phyloP scores from a whole-genome alignment of 2,329 filamentous ascomycete species.

The Stemphylium vesicarium region DNA sequence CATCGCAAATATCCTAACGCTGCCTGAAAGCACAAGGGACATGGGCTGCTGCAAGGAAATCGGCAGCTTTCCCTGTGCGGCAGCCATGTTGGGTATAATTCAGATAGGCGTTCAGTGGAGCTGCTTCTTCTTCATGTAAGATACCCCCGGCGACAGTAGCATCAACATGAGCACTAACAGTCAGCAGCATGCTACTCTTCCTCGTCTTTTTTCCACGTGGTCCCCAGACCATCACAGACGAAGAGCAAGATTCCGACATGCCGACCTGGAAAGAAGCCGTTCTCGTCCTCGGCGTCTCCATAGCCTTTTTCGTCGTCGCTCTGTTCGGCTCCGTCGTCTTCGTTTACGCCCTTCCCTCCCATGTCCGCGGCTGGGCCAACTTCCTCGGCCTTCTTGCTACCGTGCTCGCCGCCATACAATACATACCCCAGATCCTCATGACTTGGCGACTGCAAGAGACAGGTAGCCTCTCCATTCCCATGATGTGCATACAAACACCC shows the following conservation, averaged over 20 bases:
- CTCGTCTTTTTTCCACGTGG: slow-evolving; percentile 79
- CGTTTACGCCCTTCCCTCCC: slow-evolving; percentile 67
- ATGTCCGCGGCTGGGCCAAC: slow-evolving; percentile 82
- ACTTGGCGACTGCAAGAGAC: slow-evolving; percentile 86
- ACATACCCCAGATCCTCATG: slow-evolving; percentile 92
- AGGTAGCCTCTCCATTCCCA: slow-evolving; percentile 89
- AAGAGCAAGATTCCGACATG: slow-evolving; percentile 39
- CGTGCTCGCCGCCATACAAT: slow-evolving; percentile 82
- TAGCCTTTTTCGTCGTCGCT: slow-evolving; percentile 76
- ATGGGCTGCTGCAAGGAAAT: slow-evolving; percentile 86
- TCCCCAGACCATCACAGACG: slow-evolving; percentile 29
- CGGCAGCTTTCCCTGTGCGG: slow-evolving; percentile 80
- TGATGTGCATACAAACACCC: slow-evolving; percentile 98
- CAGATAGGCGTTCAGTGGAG: slow-evolving; percentile 93
- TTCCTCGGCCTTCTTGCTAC: slow-evolving; percentile 81
- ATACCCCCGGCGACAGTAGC: neutral
- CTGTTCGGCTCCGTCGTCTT: slow-evolving; percentile 69
- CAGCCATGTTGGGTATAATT: slow-evolving; percentile 83
- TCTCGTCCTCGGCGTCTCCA: slow-evolving; percentile 72
- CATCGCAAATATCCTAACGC: slow-evolving; percentile 89
- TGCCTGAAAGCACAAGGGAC: slow-evolving; percentile 82
- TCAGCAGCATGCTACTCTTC: slow-evolving; percentile 81
- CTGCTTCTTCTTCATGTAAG: slow-evolving; percentile 88
- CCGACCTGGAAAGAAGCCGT: slow-evolving; percentile 78
- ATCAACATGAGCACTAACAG: slow-evolving; percentile 15